phyloP scores from a whole-genome alignment of 2,329 filamentous ascomycete species.

The Dothiorella sarmentorum region DNA sequence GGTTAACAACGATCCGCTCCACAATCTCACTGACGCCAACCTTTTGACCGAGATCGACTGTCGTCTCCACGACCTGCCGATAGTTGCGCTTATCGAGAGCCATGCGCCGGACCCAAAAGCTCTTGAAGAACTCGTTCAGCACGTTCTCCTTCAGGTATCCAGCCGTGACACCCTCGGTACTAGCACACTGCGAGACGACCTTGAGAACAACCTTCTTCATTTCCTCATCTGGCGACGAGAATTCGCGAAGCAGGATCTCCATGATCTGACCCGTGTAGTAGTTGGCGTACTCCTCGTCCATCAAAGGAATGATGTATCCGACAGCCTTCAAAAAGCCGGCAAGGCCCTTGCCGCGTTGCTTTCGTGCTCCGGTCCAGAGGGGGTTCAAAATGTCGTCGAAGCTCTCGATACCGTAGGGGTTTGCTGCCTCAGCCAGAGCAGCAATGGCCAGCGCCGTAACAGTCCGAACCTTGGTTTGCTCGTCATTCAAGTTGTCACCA shows the following conservation, averaged over 20 bases:
- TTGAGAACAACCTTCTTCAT: slow-evolving; percentile 99
- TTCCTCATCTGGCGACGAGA: slow-evolving; percentile 94
- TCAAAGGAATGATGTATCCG: slow-evolving; percentile 95
- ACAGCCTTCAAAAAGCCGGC: slow-evolving; percentile 96
- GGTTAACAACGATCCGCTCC: slow-evolving; percentile 86
- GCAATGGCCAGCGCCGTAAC: slow-evolving; percentile 94
- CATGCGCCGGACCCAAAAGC: slow-evolving; percentile 97
- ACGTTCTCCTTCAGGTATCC: slow-evolving; percentile 95
- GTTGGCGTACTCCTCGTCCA: slow-evolving; percentile 99
- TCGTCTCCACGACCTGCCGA: slow-evolving; percentile 95
- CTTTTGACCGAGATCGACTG: slow-evolving; percentile 94
- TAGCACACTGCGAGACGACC: slow-evolving; percentile 92
- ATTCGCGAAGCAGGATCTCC: slow-evolving; percentile 95
- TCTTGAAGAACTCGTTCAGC: slow-evolving; percentile 95
- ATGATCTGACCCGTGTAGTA: slow-evolving; percentile 99
- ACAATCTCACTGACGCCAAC: slow-evolving; percentile 96
- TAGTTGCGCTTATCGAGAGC: slow-evolving; percentile 97
- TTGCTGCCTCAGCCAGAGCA: slow-evolving; percentile 90
- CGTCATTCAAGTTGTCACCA: slow-evolving; percentile 90
- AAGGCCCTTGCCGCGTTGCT: slow-evolving; percentile 93
- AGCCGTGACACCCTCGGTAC: slow-evolving; percentile 90
- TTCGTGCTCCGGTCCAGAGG: slow-evolving; percentile 91
- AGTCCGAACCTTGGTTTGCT: slow-evolving; percentile 95
- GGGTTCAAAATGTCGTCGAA: slow-evolving; percentile 98
- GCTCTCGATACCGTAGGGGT: slow-evolving; percentile 97